Evolutionary conservation across 257 asterid species (phyloP).

Genomic region (Fraxinus americana): DNA sequence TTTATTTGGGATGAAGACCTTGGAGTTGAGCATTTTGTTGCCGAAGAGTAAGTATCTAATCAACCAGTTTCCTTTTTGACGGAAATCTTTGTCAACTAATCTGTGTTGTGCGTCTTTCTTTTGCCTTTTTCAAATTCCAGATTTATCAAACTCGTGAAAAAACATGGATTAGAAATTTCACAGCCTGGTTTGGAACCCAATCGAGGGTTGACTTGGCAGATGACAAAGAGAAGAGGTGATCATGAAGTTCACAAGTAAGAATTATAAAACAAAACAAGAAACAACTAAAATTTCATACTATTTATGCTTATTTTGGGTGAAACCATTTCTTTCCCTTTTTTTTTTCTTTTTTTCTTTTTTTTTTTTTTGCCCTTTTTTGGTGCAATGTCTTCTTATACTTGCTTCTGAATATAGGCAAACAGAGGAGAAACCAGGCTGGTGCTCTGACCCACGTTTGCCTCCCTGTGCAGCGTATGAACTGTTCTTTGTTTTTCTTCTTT

Average conservation of each 20-base stretch:
- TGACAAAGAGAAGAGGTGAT: constrained; percentile 62
- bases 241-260: constrained; percentile 78
- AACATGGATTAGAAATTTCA: constrained; percentile 80
- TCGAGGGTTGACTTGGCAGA: constrained; percentile 60
- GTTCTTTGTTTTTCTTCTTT: background rate
- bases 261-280: background rate
- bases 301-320: background rate
- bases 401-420: constrained; percentile 47
- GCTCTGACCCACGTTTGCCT: constrained; percentile 72
- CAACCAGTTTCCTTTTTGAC: background rate
- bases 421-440: constrained; percentile 69
- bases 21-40: constrained; percentile 76
- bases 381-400: constrained; percentile 1
- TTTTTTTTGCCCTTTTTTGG: too few relatives aligned
- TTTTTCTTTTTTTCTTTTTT: background rate
- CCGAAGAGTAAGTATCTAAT: constrained; percentile 60
- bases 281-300: background rate
- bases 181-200: constrained; percentile 71
- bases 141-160: constrained; percentile 69
- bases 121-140: constrained; percentile 33
- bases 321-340: background rate
- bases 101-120: background rate
- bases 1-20: constrained; percentile 94
- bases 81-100: background rate
- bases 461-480: constrained; percentile 83